phyloP scores from a whole-genome alignment of 495 filamentous ascomycete species.

The Penicillium bialowiezense region DNA sequence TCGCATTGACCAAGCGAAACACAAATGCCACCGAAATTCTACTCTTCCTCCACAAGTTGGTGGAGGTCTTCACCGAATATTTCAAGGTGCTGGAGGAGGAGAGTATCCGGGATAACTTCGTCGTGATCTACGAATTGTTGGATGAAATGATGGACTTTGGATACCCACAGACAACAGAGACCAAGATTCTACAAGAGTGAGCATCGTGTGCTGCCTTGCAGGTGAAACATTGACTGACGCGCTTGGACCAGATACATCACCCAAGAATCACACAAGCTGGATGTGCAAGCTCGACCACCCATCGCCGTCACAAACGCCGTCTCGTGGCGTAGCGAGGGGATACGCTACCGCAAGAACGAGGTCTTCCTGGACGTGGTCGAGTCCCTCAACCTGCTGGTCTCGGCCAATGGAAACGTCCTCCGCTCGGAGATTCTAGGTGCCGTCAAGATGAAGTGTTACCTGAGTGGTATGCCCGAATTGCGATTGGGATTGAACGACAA shows the following conservation, averaged over 20 bases:
- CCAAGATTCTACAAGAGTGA: constrained; percentile 96
- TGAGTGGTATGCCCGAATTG: constrained; percentile 97
- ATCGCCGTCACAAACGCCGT: constrained; percentile 99
- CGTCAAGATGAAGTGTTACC: constrained; percentile 99
- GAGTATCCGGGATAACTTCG: constrained; percentile 98
- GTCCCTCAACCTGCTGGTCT: constrained; percentile 93
- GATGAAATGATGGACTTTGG: constrained; percentile 99
- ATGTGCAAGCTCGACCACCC: constrained; percentile 97
- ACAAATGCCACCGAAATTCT: constrained; percentile 98
- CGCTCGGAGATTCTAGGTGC: constrained; percentile 96
- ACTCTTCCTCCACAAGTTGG: constrained; percentile 95
- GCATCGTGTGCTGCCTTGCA: constrained; percentile 8
- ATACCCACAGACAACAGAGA: constrained; percentile 98
- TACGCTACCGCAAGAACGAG: constrained; percentile 98
- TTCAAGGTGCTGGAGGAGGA: constrained; percentile 99
- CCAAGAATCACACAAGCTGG: constrained; percentile 97
- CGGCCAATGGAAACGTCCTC: constrained; percentile 90
- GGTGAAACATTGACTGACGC: constrained; percentile 11
- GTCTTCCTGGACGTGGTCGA: constrained; percentile 98
- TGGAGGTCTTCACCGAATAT: constrained; percentile 99
- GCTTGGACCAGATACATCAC: constrained; percentile 75
- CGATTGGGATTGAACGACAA: constrained; percentile 97
- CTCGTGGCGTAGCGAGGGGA: constrained; percentile 96
- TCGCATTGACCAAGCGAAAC: constrained; percentile 97
- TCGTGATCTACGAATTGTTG: constrained; percentile 97